Percentiles rank a stretch among this genome's conserved stretches.
These are phyloP conservation scores for Mycocalia duriaeana DNA, from an alignment of 1,284 basidiomycete species.

Conservation along the genomic window DNA sequence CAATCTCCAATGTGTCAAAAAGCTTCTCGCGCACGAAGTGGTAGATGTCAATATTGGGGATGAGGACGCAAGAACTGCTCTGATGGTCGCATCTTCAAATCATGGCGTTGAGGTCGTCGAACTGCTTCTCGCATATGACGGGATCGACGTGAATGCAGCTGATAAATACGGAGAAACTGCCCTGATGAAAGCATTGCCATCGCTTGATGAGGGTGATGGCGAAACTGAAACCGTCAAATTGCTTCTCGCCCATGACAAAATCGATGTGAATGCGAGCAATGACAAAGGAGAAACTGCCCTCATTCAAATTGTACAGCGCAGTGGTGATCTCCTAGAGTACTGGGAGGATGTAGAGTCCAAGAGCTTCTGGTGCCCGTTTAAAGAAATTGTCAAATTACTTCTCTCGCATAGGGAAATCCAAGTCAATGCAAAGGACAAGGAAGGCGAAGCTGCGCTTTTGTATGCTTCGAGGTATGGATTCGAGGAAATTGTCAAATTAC, in stretches of 20 bases:
- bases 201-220: no score
- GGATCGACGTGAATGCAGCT: neutral
- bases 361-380: no score
- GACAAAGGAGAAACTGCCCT: neutral
- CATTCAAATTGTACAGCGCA: neutral
- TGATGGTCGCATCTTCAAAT: constrained; percentile 1
- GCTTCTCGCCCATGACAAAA: neutral
- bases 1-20: neutral
- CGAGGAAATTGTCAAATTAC: neutral
- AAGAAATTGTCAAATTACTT: neutral
- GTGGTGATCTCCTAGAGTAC: no score
- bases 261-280: neutral
- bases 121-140: neutral
- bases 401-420: neutral
- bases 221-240: neutral
- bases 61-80: constrained; percentile 1
- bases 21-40: neutral
- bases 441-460: neutral
- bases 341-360: no score
- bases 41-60: constrained; percentile 2
- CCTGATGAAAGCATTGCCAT: neutral
- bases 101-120: neutral
- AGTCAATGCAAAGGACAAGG: neutral
- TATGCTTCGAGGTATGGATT: neutral
- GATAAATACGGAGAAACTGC: constrained; percentile 2